Evolutionary conservation across 2,329 filamentous ascomycete species (phyloP), one percentile per base, ranked within the genome.

Genomic region (Stachybotrys chlorohalonatus): DNA sequence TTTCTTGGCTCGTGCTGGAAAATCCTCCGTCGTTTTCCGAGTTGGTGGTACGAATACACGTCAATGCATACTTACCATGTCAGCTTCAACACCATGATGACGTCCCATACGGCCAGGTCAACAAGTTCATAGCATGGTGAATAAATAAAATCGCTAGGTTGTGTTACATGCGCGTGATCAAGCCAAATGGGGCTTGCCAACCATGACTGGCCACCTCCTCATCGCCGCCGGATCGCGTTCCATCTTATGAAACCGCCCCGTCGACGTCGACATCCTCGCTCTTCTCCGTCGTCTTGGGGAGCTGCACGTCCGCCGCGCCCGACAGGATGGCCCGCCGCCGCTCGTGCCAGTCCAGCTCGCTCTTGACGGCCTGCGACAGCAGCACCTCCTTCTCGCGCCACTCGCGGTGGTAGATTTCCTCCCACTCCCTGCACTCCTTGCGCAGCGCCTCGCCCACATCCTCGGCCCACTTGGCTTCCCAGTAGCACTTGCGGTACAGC

Each of bases 351-450:
- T 85, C 83, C 39, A 82, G 76, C 67, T 93, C 89, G 63, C 75
- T 78, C 63, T 79, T 70, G 61, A 90, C 78, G 36, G 87, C 79
- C 64, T 90, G 89, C 55, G 89, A 82, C n/a, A 94, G 70, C 16
- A 93, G 70, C 32, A 89, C 78, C 70, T 94, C 89, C 70, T 93
- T 93, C 70, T 89, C 84, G 13, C 83, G 73, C 89, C 89, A 94
- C 66, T 90, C 87, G 58, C 83, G 78, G 66, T 82, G 82, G 68
- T 87, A 85, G 11, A 77, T 64, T 42, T 81, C 80, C 67, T 93
- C 87, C 68, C 87, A 79, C 48, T 74, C 73, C 59, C 85, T 83
- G 60, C 84, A 83, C 67, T 91, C 85, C 54, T 74, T 75, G 61
- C 79, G 80, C 52, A 94, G 74, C 46, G 75, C 70, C 53, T 87